These are phyloP conservation scores for Syzygium aromaticum DNA, from an alignment of 345 rosid genomes.

Conservation along the genomic window DNA sequence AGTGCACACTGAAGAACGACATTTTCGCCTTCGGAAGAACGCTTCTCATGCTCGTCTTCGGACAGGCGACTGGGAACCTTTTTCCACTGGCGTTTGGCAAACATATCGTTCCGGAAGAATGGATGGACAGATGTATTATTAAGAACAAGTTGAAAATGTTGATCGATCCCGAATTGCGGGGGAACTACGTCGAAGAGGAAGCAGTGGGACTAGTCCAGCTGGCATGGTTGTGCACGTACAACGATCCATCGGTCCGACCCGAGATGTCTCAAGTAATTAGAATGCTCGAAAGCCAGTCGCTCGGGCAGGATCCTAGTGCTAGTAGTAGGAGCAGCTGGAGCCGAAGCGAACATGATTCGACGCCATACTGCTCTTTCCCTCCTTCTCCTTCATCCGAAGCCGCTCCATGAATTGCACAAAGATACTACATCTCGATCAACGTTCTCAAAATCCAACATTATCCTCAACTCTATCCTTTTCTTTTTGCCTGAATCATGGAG, in stretches of 20 bases:
- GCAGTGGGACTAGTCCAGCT: neutral
- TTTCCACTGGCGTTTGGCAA: neutral
- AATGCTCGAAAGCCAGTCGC: neutral
- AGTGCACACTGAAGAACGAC: conserved; percentile 1
- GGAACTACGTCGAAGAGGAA: neutral
- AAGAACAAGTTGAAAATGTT: neutral
- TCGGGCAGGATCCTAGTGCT: neutral
- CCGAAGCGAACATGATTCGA: neutral
- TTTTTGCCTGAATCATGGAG: neutral
- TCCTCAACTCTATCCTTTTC: neutral
- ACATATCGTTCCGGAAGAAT: neutral
- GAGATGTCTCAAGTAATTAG: neutral
- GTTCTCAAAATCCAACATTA: neutral
- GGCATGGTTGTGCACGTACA: neutral
- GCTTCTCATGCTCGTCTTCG: conserved; percentile 1
- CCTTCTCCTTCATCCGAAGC: neutral
- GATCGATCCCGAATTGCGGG: conserved; percentile 1
- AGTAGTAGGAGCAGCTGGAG: neutral
- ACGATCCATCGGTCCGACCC: neutral
- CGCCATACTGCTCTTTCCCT: neutral
- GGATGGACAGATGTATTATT: neutral
- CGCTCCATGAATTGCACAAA: neutral
- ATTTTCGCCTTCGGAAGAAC: neutral
- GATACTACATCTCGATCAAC: neutral
- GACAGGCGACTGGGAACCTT: neutral